These are phyloP conservation scores for Paratinospora sagittata DNA, from an alignment of 164 flowering plant genomes.

Conservation along the genomic window DNA sequence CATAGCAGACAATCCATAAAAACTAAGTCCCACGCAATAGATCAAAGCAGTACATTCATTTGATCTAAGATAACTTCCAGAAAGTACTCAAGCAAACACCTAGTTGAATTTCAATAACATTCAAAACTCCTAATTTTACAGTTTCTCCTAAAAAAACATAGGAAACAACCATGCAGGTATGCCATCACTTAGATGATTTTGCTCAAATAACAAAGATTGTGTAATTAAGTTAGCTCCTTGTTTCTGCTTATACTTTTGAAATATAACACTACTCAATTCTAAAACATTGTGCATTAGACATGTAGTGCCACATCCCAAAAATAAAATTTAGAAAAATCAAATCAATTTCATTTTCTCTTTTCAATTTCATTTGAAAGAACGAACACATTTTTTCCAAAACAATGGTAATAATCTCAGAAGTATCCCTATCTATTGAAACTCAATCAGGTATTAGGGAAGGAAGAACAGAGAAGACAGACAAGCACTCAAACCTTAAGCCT, in stretches of 20 bases:
- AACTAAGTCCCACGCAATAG: not conserved
- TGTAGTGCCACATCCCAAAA: too few species aligned
- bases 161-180: not conserved
- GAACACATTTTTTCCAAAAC: not conserved
- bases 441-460: not conserved
- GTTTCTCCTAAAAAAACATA: not conserved
- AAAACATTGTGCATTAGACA: not conserved
- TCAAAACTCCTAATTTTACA: too few species aligned
- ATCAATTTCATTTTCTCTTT: too few species aligned
- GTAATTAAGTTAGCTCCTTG: not conserved
- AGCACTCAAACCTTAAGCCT: constrained; percentile 53
- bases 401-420: not conserved
- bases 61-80: not conserved
- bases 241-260: not conserved
- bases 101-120: not conserved
- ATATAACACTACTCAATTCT: not conserved
- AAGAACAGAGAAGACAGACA: not conserved
- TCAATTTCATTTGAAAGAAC: too few species aligned
- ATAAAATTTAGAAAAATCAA: too few species aligned
- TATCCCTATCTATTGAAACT: not conserved
- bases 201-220: not conserved
- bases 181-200: not conserved
- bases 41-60: not conserved
- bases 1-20: not conserved
- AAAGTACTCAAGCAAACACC: not conserved